These are phyloP conservation scores for Dothidotthia symphoricarpi DNA, from an alignment of 2,329 filamentous ascomycete genomes.

Conservation along the genomic window DNA sequence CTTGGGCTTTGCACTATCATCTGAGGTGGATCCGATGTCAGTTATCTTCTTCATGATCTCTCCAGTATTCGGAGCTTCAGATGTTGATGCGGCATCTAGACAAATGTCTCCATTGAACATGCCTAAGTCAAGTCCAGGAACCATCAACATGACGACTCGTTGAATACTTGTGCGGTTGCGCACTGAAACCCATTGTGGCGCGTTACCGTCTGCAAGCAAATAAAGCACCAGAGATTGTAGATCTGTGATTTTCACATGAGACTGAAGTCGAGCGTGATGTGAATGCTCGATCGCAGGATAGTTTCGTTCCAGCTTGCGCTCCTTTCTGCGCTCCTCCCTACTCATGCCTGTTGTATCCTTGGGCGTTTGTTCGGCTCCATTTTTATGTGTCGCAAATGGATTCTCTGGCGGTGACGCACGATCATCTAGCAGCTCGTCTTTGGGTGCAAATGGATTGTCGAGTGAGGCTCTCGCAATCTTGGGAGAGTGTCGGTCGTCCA, in stretches of 20 bases:
- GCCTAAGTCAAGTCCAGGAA: conserved; percentile 83
- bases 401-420: conserved; percentile 13
- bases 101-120: conserved; percentile 69
- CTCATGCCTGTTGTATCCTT: conserved; percentile 6
- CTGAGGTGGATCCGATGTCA: conserved; percentile 7
- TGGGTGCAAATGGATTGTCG: conserved; percentile 18
- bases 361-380: conserved; percentile 2
- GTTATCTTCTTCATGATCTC: conserved; percentile 7
- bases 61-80: conserved; percentile 3
- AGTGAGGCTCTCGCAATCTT: not conserved
- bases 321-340: conserved; percentile 28
- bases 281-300: conserved; percentile 52
- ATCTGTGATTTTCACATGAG: conserved; percentile 57
- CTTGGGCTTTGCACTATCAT: conserved; percentile 21
- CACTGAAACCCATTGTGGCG: conserved; percentile 64
- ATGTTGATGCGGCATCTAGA: conserved; percentile 12
- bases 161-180: conserved; percentile 55
- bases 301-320: conserved; percentile 33
- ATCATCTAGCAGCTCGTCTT: conserved; percentile 10
- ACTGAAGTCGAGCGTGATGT: conserved; percentile 54
- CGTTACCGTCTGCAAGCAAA: conserved; percentile 57
- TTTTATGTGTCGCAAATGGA: conserved; percentile 17
- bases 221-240: conserved; percentile 59
- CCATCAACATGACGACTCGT: conserved; percentile 86
- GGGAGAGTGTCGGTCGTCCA: conserved; percentile 1